Base-by-base conservation (phyloP, 2,329 filamentous ascomycete genomes). In the Orbilia oligospora region DNA sequence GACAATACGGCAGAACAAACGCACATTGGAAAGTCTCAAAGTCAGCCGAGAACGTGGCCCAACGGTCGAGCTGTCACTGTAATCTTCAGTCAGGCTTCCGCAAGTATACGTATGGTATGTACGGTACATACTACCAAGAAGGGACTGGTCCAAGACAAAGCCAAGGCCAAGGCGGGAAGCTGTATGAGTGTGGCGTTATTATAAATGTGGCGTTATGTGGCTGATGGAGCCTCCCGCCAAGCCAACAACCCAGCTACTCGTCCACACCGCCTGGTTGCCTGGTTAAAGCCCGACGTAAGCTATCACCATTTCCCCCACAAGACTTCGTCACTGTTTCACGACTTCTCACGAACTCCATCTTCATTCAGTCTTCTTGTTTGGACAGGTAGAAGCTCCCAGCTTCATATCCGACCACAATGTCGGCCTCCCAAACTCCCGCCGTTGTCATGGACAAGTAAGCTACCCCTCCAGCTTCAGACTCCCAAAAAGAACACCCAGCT, bases 401-500 rank as follows among this genome's bases (percentile, higher is more conserved):
- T 55, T 78, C 75, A 22, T 46, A 20, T 65, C 55, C 61, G 46
- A 63, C 24, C 63, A 30, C 24, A 83, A 99, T 99, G 96, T 95
- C 96, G 85, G 92, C 92, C 75, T 78, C 75, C 87, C 95, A 98
- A 90, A 98, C 96, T 85, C 96, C 96, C 83, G 96, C 96, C 93
- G 96, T 99, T 97, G 96, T 99, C 93, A 99, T 99, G 95, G 96
- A 99, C 96, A 99, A 99, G 96, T 97, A 91, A 87, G 93, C 24
- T 63, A 81, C 82, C 83, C 80, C 83, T 83, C 83, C 83, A 82
- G 14, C 22, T 84, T 75, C 27, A 30, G 61, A 36, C 33, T 49
- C 81, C 9, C 27, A 3, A 30, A 12, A 48, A 18, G 18, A 51
- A 36, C 55, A 48, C 73, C 81, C 27, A 78, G 68, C 75, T 78